Evolutionary conservation across 1,284 basidiomycete species (phyloP).

Genomic region (Trichosporon asahii): DNA sequence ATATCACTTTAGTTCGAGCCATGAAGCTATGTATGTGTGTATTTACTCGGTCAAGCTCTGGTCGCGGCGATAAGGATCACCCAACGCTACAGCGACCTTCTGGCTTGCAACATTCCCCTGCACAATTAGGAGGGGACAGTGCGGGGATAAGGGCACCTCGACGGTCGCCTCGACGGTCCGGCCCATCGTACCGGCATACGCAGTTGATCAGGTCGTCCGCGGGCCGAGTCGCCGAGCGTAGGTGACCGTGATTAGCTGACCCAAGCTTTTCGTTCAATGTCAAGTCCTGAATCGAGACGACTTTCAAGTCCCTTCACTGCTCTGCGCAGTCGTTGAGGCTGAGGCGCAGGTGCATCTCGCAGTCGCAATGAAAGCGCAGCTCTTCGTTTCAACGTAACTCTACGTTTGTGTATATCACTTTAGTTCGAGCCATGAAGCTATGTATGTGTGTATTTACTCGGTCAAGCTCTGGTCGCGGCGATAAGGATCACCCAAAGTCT

Average conservation of each 20-base stretch:
- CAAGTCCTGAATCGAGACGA: not conserved
- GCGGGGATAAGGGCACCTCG: not conserved
- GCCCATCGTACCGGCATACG: not conserved
- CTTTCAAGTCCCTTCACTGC: not conserved
- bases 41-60: not conserved
- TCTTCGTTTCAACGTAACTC: not conserved
- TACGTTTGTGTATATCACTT: not conserved
- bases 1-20: not conserved
- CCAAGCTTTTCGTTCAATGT: conserved; percentile 6
- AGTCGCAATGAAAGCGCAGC: not conserved
- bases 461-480: not conserved
- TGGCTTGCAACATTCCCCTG: no score
- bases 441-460: not conserved
- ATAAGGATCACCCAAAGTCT: not conserved
- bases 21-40: not conserved
- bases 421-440: not conserved
- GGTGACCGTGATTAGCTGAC: conserved; percentile 1
- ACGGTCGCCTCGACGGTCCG: no score
- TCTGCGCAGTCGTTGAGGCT: not conserved
- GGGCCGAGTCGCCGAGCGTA: not conserved
- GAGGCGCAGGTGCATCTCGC: not conserved
- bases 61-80: no score
- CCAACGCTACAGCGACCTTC: no score
- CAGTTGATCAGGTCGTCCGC: not conserved
- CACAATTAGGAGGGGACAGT: not conserved